Conservation (phyloP, 169 alveolate genomes). For the Eimeria necatrix region DNA sequence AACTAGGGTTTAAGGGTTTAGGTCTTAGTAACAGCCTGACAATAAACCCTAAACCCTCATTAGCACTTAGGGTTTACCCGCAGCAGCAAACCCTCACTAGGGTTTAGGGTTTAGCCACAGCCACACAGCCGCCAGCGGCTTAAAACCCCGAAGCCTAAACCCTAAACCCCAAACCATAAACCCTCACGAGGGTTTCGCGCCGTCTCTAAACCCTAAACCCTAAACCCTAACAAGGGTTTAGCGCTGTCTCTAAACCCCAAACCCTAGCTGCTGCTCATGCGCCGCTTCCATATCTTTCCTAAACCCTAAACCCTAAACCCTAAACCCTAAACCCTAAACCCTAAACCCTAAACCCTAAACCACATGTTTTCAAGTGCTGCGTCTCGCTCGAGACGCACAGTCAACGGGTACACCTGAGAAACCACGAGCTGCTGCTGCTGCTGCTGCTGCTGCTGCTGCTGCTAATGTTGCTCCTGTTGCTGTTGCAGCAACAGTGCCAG, state of each 20-base stretch:
- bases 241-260: conserved; percentile 9
- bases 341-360: conserved; percentile 36
- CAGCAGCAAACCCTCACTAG: background rate
- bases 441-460: conserved; percentile 39
- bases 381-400: background rate
- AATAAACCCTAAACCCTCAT: too few species aligned
- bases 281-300: background rate
- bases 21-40: background rate
- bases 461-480: conserved; percentile 13
- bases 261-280: background rate
- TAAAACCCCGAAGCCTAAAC: background rate
- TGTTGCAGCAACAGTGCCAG: background rate
- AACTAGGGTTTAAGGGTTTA: background rate
- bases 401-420: background rate
- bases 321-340: conserved; percentile 34
- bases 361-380: background rate
- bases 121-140: background rate
- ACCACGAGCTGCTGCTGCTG: conserved; percentile 15
- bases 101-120: background rate
- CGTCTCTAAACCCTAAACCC: background rate
- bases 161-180: too few species aligned
- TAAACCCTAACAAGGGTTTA: background rate
- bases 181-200: too few species aligned
- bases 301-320: background rate
- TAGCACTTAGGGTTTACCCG: background rate